phyloP scores from a whole-genome alignment of 768 basidiomycete species.

The Phallus indusiatus region DNA sequence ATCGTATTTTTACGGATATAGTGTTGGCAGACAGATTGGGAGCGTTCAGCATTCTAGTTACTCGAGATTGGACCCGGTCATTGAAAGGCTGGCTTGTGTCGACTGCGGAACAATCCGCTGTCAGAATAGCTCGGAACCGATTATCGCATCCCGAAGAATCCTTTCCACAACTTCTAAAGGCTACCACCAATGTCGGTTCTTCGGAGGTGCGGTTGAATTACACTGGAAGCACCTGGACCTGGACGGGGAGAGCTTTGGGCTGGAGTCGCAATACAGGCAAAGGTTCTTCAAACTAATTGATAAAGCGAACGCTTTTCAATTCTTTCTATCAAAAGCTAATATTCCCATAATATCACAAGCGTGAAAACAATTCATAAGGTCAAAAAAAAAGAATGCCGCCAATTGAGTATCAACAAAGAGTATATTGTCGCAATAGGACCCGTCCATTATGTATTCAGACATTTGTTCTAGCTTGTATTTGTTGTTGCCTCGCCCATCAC shows the following conservation, averaged over 20 bases:
- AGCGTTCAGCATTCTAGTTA: conserved; percentile 7
- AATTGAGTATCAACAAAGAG: no score
- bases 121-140: not conserved
- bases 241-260: conserved; percentile 5
- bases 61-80: not conserved
- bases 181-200: not conserved
- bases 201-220: not conserved
- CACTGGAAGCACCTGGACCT: conserved; percentile 7
- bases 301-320: no score
- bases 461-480: no score
- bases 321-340: no score
- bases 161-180: not conserved
- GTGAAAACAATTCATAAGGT: no score
- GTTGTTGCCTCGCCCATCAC: not conserved
- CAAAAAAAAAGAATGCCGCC: no score
- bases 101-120: not conserved
- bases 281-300: not conserved
- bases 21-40: conserved; percentile 74
- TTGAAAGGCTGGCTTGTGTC: not conserved
- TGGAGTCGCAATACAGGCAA: conserved; percentile 5
- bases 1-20: conserved; percentile 87
- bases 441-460: no score
- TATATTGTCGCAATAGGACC: no score
- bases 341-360: no score
- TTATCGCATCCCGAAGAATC: not conserved